Percentiles rank a stretch among this genome's conserved stretches.
Evolutionary conservation across 495 filamentous ascomycete species (phyloP).

Genomic region (Neurospora sublineolata): DNA sequence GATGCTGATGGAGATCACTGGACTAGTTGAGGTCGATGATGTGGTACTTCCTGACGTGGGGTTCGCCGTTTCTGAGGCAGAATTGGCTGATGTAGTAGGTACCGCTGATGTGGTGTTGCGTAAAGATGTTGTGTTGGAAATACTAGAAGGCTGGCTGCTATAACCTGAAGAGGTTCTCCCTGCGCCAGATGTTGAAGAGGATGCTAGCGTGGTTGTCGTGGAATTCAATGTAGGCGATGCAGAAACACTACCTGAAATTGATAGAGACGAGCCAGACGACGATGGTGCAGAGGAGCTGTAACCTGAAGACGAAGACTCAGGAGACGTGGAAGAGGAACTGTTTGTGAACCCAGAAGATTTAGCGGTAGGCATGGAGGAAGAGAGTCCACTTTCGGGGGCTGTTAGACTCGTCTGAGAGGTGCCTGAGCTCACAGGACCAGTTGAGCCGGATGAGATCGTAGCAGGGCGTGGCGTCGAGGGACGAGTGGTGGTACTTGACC

Average conservation of each 20-base stretch:
- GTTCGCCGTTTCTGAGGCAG: not conserved
- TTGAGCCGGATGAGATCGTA: not conserved
- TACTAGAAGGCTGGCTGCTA: not conserved
- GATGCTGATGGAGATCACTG: not conserved
- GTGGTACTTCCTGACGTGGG: not conserved
- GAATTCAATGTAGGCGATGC: not conserved
- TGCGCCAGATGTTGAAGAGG: not conserved
- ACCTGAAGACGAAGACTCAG: not conserved
- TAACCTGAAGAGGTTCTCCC: not conserved
- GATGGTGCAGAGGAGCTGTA: not conserved
- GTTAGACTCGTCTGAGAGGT: not conserved
- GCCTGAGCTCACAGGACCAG: not conserved
- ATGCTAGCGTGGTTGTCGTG: not conserved
- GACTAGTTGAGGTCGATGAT: not conserved
- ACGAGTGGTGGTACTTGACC: conserved; percentile 1
- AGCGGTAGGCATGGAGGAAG: not conserved
- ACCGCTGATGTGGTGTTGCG: not conserved
- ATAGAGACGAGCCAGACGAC: not conserved
- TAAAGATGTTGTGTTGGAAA: not conserved
- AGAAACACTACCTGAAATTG: not conserved
- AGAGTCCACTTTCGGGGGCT: not conserved
- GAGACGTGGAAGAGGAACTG: not conserved
- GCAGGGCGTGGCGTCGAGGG: not conserved
- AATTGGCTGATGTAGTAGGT: not conserved
- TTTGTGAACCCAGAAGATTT: not conserved